phyloP scores from a whole-genome alignment of 2,329 filamentous ascomycete genomes.

The Colletotrichum aenigma region DNA sequence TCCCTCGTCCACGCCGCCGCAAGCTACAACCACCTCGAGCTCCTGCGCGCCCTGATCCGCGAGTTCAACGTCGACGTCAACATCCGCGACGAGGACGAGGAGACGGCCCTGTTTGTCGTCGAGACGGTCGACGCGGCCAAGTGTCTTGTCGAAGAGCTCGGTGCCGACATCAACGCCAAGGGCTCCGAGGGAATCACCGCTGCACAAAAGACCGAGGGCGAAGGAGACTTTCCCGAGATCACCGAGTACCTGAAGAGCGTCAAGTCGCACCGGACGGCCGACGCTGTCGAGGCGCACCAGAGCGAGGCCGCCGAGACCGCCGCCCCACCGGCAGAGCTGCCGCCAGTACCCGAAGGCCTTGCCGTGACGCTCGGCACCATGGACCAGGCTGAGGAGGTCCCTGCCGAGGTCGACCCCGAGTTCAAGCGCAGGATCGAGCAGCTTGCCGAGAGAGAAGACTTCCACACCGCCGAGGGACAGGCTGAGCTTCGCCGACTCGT shows the following conservation, averaged over 20 bases:
- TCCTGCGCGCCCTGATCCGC: conserved; percentile 75
- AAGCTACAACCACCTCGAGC: conserved; percentile 86
- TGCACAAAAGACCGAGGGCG: conserved; percentile 76
- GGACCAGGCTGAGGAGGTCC: conserved; percentile 63
- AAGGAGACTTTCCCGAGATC: conserved; percentile 79
- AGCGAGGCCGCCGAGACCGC: conserved; percentile 29
- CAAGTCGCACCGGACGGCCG: conserved; percentile 31
- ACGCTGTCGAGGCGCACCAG: conserved; percentile 29
- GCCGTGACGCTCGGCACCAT: conserved; percentile 80
- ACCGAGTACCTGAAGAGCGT: conserved; percentile 67
- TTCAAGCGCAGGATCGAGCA: conserved; percentile 89
- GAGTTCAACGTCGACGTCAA: conserved; percentile 82
- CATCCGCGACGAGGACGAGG: conserved; percentile 85
- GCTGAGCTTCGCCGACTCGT: conserved; percentile 78
- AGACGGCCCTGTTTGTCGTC: conserved; percentile 93
- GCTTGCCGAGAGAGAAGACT: conserved; percentile 82
- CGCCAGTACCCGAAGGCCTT: conserved; percentile 76
- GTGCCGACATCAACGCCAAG: conserved; percentile 66
- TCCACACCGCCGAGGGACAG: conserved; percentile 81
- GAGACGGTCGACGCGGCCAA: conserved; percentile 81
- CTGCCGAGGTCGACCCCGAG: conserved; percentile 75
- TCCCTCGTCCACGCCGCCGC: conserved; percentile 91
- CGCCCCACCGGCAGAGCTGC: conserved; percentile 45
- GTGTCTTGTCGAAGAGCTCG: conserved; percentile 82
- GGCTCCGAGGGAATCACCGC: conserved; percentile 83